Percentiles rank a stretch among this genome's conserved stretches.
Conservation (phyloP, 176 grass and related monocot genomes). For the Eleusine coracana region DNA sequence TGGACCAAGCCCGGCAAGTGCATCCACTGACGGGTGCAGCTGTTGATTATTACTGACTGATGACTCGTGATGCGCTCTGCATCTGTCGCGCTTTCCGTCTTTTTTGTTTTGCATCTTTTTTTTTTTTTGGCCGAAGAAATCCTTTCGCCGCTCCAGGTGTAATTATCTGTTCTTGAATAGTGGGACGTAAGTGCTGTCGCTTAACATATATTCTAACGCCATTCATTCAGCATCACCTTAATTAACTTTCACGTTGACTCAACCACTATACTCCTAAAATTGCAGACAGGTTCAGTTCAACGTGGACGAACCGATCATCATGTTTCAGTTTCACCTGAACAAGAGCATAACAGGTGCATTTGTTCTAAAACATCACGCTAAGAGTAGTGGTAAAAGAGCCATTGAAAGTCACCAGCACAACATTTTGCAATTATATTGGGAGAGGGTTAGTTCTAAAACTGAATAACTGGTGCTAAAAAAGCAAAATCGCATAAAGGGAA, state of each 20-base stretch:
- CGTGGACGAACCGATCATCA: neutral
- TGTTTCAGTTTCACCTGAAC: no score
- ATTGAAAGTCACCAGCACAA: no score
- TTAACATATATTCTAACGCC: neutral
- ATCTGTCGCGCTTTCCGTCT: neutral
- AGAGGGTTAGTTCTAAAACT: no score
- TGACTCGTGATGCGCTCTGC: neutral
- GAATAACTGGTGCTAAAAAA: no score
- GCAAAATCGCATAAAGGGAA: no score
- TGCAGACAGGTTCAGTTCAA: neutral
- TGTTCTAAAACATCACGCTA: no score
- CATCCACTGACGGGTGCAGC: conserved; percentile 29
- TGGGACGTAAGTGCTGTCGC: neutral
- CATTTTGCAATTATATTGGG: no score
- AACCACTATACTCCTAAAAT: neutral
- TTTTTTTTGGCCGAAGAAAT: neutral
- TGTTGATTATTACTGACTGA: neutral
- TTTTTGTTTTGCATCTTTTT: neutral
- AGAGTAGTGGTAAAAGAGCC: no score
- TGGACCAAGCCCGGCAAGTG: conserved; percentile 57
- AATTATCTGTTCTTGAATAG: neutral
- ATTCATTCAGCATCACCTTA: neutral
- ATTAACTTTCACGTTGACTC: neutral
- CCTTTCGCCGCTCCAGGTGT: neutral
- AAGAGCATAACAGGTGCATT: no score